Percentiles rank a stretch among this genome's conserved stretches.
These are phyloP conservation scores for Triticum timopheevii DNA, from an alignment of 176 grass and related monocot genomes.

Conservation along the genomic window DNA sequence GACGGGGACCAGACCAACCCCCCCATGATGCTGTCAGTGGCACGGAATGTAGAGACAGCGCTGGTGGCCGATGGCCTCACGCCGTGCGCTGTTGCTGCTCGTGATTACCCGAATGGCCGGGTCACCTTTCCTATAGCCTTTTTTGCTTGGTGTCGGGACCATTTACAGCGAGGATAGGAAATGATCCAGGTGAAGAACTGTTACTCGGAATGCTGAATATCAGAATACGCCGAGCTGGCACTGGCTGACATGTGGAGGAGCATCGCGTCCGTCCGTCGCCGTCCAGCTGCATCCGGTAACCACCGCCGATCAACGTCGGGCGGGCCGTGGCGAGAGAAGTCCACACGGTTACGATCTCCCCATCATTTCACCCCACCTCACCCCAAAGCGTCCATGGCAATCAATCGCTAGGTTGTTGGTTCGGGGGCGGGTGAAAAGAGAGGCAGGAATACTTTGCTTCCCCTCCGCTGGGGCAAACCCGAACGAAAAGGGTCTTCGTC, in stretches of 20 bases:
- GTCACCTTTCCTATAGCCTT: not conserved
- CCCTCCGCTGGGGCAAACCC: slow-evolving; percentile 18
- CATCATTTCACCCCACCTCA: not conserved
- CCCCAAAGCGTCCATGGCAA: slow-evolving; percentile 30
- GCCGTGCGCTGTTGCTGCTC: not conserved
- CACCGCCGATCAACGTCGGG: not conserved
- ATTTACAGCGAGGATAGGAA: not conserved
- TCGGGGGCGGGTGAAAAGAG: not conserved
- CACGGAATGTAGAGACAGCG: slow-evolving; percentile 44
- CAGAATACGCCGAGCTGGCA: not conserved
- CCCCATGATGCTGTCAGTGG: slow-evolving; percentile 12
- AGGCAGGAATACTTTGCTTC: slow-evolving; percentile 3
- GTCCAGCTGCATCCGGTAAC: not conserved
- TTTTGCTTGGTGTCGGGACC: not conserved
- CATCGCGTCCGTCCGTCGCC: not conserved
- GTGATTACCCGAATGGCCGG: slow-evolving; percentile 7
- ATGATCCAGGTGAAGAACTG: slow-evolving; percentile 15
- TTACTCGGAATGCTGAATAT: not conserved
- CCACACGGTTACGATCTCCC: not conserved
- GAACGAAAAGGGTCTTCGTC: not conserved
- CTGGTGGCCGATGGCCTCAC: not conserved
- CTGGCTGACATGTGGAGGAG: not conserved
- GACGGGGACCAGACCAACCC: not conserved
- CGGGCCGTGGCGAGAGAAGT: slow-evolving; percentile 7
- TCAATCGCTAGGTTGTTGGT: not conserved